These are phyloP conservation scores for Paracorniculantispora psalliotae DNA, from an alignment of 2,329 filamentous ascomycete species.

Conservation along the genomic window DNA sequence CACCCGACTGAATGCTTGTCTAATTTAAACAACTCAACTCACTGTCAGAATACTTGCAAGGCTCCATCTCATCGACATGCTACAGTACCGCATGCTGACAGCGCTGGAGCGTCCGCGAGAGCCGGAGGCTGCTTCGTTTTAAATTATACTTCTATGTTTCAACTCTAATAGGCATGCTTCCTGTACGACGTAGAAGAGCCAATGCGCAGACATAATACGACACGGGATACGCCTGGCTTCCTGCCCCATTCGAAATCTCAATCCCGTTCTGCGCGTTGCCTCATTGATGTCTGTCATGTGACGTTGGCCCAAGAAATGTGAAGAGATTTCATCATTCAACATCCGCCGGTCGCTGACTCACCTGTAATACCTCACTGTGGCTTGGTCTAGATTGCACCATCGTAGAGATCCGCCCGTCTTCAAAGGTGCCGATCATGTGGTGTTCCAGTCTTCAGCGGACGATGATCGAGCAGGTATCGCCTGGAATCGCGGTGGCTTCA, in stretches of 20 bases:
- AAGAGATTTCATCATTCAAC: no score
- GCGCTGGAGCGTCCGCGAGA: not conserved
- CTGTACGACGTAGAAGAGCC: not conserved
- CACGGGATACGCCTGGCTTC: not conserved
- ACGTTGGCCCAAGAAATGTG: not conserved
- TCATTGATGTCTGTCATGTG: not conserved
- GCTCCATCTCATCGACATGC: not conserved
- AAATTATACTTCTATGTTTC: not conserved
- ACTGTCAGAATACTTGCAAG: not conserved
- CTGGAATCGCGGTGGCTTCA: no score
- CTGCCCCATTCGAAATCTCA: not conserved
- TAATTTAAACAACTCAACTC: not conserved
- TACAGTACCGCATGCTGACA: slow-evolving; percentile 6
- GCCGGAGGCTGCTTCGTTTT: not conserved
- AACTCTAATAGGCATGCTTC: not conserved
- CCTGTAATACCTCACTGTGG: not conserved
- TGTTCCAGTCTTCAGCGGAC: not conserved
- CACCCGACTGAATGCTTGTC: not conserved
- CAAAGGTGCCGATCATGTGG: not conserved
- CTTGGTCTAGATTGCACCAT: not conserved
- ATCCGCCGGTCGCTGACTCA: not conserved
- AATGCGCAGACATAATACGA: not conserved
- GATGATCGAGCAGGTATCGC: not conserved
- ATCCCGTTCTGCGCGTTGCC: not conserved
- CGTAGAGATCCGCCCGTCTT: not conserved